Conservation (phyloP, 1,284 basidiomycete species). For the Mycosarcoma maydis region DNA sequence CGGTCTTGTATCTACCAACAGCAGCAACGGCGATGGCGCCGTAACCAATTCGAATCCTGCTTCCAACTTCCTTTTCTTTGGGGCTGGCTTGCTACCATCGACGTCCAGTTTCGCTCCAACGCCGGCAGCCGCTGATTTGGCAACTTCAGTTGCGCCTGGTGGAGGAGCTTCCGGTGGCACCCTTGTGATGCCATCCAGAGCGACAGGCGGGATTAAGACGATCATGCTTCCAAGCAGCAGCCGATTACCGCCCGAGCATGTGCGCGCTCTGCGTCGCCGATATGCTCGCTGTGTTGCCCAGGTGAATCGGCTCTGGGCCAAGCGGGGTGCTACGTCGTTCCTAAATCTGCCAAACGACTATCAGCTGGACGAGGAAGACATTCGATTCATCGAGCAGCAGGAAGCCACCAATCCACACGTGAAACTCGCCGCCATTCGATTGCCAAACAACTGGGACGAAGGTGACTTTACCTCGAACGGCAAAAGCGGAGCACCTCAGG, state of each 20-base stretch:
- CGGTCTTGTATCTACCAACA: background rate
- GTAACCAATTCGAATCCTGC: background rate
- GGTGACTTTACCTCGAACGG: slow-evolving; percentile 18
- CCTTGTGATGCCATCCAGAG: background rate
- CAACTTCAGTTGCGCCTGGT: background rate
- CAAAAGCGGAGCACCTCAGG: background rate
- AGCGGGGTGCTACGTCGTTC: slow-evolving; percentile 24
- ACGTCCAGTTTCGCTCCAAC: background rate
- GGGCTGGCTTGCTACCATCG: background rate
- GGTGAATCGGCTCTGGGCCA: slow-evolving; percentile 39
- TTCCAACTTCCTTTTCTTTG: slow-evolving; percentile 1
- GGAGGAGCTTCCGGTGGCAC: background rate
- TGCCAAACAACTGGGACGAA: slow-evolving; percentile 44
- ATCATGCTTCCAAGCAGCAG: background rate
- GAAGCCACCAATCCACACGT: slow-evolving; percentile 24
- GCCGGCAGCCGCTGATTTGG: background rate
- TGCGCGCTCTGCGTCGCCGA: slow-evolving; percentile 7
- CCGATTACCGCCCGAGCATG: slow-evolving; percentile 3
- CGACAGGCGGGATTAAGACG: slow-evolving; percentile 7
- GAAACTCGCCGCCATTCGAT: slow-evolving; percentile 17
- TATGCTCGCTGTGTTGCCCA: slow-evolving; percentile 18
- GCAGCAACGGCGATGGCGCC: background rate
- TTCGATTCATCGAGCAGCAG: slow-evolving; percentile 20
- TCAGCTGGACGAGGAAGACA: slow-evolving; percentile 25
- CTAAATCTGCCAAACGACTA: slow-evolving; percentile 17